Percentiles rank a stretch among this genome's conserved stretches.
These are phyloP conservation scores for Plasmodium gallinaceum DNA, from an alignment of 169 alveolate species.

Conservation along the genomic window DNA sequence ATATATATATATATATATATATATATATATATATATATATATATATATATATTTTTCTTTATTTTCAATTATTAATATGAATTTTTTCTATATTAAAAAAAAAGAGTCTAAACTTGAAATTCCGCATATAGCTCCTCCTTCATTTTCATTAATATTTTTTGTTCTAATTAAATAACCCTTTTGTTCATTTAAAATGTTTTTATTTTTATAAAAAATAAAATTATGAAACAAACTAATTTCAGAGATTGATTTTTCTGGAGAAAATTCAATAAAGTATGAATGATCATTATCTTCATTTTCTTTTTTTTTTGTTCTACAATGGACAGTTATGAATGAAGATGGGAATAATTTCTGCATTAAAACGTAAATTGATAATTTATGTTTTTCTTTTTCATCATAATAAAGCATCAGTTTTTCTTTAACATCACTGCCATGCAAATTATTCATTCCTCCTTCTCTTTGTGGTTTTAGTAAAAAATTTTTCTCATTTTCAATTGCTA, in stretches of 20 bases:
- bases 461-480: constrained; percentile 87
- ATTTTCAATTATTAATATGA: not conserved
- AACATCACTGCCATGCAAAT: constrained; percentile 81
- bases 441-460: constrained; percentile 91
- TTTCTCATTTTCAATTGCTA: constrained; percentile 76
- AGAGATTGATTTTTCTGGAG: constrained; percentile 53
- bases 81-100: constrained; percentile 74
- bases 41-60: not conserved
- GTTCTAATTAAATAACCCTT: constrained; percentile 85
- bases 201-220: constrained; percentile 42
- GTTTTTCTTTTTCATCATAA: constrained; percentile 58
- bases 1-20: too few species aligned
- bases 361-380: constrained; percentile 32
- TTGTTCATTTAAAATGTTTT: constrained; percentile 78
- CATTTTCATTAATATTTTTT: constrained; percentile 79
- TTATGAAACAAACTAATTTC: constrained; percentile 63
- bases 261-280: constrained; percentile 11
- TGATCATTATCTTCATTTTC: constrained; percentile 40
- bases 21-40: not conserved
- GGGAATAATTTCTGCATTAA: constrained; percentile 65
- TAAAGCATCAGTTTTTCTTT: constrained; percentile 68
- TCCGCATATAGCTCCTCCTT: constrained; percentile 90
- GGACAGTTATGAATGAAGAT: constrained; percentile 31
- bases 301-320: constrained; percentile 26
- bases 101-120: constrained; percentile 84